Base-by-base conservation (phyloP, 2,329 filamentous ascomycete species). In the Fusarium sp. region DNA sequence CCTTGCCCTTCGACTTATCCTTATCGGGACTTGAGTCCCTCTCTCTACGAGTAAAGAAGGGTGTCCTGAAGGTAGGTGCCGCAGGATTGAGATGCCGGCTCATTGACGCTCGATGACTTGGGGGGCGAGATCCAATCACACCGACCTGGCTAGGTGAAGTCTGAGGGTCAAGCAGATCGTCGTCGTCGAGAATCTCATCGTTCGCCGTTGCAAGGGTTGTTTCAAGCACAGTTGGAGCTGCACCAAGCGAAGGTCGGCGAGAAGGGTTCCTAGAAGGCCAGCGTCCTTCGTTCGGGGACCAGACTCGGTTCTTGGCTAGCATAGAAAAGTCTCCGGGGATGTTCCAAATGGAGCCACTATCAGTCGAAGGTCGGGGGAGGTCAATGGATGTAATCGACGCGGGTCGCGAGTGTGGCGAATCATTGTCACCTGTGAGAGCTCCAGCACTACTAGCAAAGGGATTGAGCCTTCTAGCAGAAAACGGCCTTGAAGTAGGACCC, bases 1-100 rank as follows among this genome's bases (percentile, higher is more conserved):
- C 79, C 58, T 75, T 82, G 57, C 80, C 80, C 39, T 71, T 71
- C 28, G 52, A 57, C 39, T 60, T 74, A 11, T 74, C 71, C 42
- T 59, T 71, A n/a, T 69, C 70, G 6, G 68, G 58, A n/a, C 67
- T 62, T n/a, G 59, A 54, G 29, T 79, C 76, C 56, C 80, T 81
- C 6, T 81, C 78, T 72, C 80, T 80, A 65, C 72, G 80, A 18
- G 85, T 83, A 72, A 89, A 88, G 61, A 96, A 88, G 37, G 90
- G 86, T 12, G 86, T 90, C 80, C 92, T 95, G 77, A 98, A 98
- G 2, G 92, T 93, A 11, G 94, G 94, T 1, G 95, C 96, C 9
- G 93, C 88, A 10, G 96, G 96, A 74, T 99, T 98, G 28, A 98
- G 85, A 74, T 80, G 90, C 81, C 78, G 89, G 79, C 76, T 90